Evolutionary conservation across 106 monocot species (phyloP).

Genomic region (Apostasia shenzhenica): DNA sequence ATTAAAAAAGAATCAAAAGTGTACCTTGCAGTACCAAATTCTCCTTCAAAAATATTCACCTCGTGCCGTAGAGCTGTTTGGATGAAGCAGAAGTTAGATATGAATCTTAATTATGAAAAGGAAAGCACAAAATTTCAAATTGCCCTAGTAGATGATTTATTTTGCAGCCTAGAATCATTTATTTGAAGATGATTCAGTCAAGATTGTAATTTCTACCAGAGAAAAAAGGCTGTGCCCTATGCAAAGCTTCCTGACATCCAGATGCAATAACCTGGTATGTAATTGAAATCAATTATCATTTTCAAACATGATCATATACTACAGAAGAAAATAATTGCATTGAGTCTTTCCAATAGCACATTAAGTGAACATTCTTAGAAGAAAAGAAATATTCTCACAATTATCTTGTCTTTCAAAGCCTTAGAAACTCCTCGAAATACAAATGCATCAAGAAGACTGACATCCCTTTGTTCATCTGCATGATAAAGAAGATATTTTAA

Average conservation of each 20-base stretch:
- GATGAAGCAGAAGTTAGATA: slow-evolving; percentile 12
- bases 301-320: background rate
- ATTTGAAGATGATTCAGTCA: background rate
- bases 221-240: slow-evolving; percentile 39
- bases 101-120: background rate
- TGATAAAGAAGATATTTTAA: background rate
- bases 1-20: background rate
- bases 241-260: slow-evolving; percentile 37
- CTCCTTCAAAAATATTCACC: slow-evolving; percentile 44
- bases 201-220: slow-evolving; percentile 37
- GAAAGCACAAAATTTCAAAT: background rate
- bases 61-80: slow-evolving; percentile 58
- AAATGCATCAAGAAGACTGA: slow-evolving; percentile 47
- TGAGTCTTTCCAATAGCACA: slow-evolving; percentile 1
- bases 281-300: background rate
- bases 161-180: background rate
- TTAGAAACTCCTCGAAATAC: slow-evolving; percentile 46
- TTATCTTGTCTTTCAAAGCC: slow-evolving; percentile 38
- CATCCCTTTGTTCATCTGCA: slow-evolving; percentile 37
- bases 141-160: background rate
- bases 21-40: slow-evolving; percentile 59
- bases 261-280: slow-evolving; percentile 55
- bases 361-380: background rate
- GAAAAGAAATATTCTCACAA: slow-evolving; percentile 43
- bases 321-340: background rate